Conservation (phyloP, 1,284 basidiomycete species). For the Rhodotorula sp. region DNA sequence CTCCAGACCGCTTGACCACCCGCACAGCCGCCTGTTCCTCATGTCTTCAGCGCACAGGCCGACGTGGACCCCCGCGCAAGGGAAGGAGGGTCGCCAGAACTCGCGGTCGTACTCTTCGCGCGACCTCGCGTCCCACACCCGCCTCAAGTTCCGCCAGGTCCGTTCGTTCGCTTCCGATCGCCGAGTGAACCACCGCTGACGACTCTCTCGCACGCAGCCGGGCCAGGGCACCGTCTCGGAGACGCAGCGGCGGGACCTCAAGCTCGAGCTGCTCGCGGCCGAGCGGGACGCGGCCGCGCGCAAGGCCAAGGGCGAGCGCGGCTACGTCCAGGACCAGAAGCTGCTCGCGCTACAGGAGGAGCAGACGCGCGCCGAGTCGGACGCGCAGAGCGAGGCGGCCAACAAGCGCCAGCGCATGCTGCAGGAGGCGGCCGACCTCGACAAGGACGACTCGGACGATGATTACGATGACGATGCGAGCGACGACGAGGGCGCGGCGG, state of each 20-base stretch:
- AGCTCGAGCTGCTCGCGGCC: slow-evolving; percentile 75
- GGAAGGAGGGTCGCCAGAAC: slow-evolving; percentile 42
- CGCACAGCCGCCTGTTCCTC: background rate
- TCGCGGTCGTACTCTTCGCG: slow-evolving; percentile 55
- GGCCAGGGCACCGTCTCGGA: slow-evolving; percentile 55
- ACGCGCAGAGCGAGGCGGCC: slow-evolving; percentile 59
- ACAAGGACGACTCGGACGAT: slow-evolving; percentile 57
- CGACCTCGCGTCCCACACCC: slow-evolving; percentile 89
- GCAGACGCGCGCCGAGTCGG: slow-evolving; percentile 34
- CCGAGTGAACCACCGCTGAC: too few species aligned
- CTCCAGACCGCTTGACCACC: too few species aligned
- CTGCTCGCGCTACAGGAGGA: slow-evolving; percentile 31
- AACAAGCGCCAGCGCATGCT: slow-evolving; percentile 76
- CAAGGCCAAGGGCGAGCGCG: slow-evolving; percentile 72
- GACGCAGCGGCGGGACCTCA: slow-evolving; percentile 73
- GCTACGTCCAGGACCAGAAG: slow-evolving; percentile 32
- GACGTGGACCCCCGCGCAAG: slow-evolving; percentile 47
- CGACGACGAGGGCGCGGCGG: slow-evolving; percentile 55
- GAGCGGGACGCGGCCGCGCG: slow-evolving; percentile 70
- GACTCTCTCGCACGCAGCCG: slow-evolving; percentile 20
- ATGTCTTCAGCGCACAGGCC: slow-evolving; percentile 46
- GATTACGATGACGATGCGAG: slow-evolving; percentile 50
- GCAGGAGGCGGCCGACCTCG: slow-evolving; percentile 77
- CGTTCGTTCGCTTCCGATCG: background rate
- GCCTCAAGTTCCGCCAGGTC: slow-evolving; percentile 84